Base-by-base conservation (phyloP, 768 basidiomycete species). In the Gloeostereum incarnatum region DNA sequence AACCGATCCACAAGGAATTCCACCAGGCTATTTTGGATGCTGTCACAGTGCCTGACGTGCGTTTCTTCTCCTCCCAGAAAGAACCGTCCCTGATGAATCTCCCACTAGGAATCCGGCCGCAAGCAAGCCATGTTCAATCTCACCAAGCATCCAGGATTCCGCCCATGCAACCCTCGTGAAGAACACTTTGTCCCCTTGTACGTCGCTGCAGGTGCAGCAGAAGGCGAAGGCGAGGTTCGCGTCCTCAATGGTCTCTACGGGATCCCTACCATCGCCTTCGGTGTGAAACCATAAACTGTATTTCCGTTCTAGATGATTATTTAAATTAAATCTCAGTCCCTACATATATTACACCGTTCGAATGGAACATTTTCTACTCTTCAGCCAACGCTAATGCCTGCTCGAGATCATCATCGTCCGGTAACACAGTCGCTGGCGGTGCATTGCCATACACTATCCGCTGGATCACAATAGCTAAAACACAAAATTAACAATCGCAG, bases 171-270 rank as follows among this genome's bases (percentile, higher is more conserved):
- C 48, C 88, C 86, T 1, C 68, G 81, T 2, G 77, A 78, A 45
- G 88, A 92, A 20, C 87, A 90, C 50, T 85, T 90, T 49, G 64
- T 89, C 11, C 87, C 88, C 7, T 45, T 90, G 11, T 85, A 87
- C 52, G 65, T 88, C 29, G 83, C 80, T 3, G 80, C 75, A 2
- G 86, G 82, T 3, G 86, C 82, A 6, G 79, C 77, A 6, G 79
- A 74, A 30, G 66, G 63, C 5, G n/a, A n/a, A n/a, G 76, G 73
- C 1, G 58, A 63, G 23, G 66, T 66, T 6, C 61, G 56, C 48
- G 61, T 78, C 7, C 39, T 84, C 19, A 57, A 62, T 24, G 71
- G 68, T 22, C 47, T 71, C 36, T 77, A 77, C 47, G 80, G 78
- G 3, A 62, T 69, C 13, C 69, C 73, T n/a, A 77, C 81, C 11